Conservation (phyloP, 257 asterid species). For the Solanum virginianum region DNA sequence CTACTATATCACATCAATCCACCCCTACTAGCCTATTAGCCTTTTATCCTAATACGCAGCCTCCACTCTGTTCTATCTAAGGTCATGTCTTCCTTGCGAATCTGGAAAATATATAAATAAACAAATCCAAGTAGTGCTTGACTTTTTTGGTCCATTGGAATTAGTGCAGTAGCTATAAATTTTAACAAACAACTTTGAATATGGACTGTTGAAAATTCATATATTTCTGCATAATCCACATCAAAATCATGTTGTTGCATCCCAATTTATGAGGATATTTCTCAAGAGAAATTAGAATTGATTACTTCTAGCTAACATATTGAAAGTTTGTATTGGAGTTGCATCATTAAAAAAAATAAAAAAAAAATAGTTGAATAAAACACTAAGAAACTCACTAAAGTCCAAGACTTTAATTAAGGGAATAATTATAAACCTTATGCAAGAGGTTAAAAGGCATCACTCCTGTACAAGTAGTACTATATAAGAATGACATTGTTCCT, state of each 20-base stretch:
- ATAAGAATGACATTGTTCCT: background rate
- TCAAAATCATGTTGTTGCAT: background rate
- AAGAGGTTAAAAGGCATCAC: background rate
- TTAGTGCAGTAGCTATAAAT: background rate
- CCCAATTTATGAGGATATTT: background rate
- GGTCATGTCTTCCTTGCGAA: background rate
- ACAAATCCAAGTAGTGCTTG: background rate
- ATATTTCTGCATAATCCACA: background rate
- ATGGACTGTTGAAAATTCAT: background rate
- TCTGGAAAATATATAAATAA: background rate
- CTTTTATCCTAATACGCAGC: too few relatives aligned
- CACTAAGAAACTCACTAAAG: background rate
- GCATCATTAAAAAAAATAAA: background rate
- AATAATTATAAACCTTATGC: background rate
- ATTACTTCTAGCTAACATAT: background rate
- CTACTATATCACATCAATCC: too few relatives aligned
- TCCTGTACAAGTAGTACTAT: background rate
- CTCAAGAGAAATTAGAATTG: background rate
- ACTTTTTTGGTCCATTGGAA: background rate
- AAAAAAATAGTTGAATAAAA: background rate
- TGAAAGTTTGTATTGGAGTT: background rate
- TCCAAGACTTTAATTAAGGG: background rate
- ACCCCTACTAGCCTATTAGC: too few relatives aligned
- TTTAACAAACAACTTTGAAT: background rate
- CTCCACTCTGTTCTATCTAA: too few relatives aligned